Percentiles rank a stretch among this genome's conserved stretches.
phyloP scores from a whole-genome alignment of 2,329 filamentous ascomycete genomes.

The Alternaria ethzedia region DNA sequence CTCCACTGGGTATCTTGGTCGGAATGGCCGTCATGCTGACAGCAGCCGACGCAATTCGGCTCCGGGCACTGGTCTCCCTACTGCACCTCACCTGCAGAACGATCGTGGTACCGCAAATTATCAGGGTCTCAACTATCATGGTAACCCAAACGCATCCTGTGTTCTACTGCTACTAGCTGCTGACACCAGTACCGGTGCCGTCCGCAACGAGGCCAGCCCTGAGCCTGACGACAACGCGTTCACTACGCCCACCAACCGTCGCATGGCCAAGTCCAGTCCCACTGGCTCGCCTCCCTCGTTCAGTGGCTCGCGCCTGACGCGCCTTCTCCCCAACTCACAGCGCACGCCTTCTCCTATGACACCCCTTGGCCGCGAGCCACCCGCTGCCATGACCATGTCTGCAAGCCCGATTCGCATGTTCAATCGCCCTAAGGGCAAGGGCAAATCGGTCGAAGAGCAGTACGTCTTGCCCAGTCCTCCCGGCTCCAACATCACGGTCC shows the following conservation, averaged over 20 bases:
- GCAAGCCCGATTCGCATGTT: neutral
- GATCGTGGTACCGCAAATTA: neutral
- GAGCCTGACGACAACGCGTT: neutral
- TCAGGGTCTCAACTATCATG: no score
- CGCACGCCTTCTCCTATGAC: no score
- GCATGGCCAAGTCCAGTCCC: neutral
- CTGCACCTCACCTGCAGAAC: neutral
- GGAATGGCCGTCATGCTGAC: neutral
- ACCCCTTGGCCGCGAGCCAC: neutral
- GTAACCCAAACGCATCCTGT: neutral
- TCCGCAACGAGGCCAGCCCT: neutral
- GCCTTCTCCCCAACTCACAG: no score
- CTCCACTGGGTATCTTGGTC: neutral
- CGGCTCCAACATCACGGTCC: constrained; percentile 7
- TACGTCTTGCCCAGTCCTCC: neutral
- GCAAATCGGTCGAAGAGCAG: neutral
- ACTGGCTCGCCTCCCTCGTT: no score
- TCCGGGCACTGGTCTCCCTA: neutral
- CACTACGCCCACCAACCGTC: neutral
- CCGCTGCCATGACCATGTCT: neutral
- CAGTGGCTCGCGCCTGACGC: no score
- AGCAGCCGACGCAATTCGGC: neutral
- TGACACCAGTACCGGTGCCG: neutral
- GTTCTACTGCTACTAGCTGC: neutral
- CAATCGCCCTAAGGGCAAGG: neutral